phyloP scores from a whole-genome alignment of 1,284 basidiomycete species.

The Cryptococcus depauperatus region DNA sequence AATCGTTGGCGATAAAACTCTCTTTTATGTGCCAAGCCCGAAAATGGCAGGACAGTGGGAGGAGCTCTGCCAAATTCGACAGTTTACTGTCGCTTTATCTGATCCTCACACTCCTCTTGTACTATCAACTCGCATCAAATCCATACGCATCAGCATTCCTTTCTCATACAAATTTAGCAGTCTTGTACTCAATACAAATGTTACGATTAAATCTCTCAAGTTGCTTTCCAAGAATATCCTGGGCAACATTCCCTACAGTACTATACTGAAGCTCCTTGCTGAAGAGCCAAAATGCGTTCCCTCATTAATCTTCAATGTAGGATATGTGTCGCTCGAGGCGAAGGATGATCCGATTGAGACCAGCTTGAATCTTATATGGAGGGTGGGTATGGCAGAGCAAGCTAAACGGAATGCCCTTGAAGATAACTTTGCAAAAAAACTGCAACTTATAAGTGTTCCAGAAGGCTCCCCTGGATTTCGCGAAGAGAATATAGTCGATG shows the following conservation, averaged over 20 bases:
- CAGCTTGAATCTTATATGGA: conserved; percentile 68
- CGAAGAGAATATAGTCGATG: neutral
- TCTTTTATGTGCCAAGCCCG: conserved; percentile 48
- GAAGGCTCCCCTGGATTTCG: conserved; percentile 13
- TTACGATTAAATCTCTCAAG: conserved; percentile 60
- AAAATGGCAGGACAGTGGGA: conserved; percentile 57
- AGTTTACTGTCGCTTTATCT: conserved; percentile 51
- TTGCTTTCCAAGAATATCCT: conserved; percentile 50
- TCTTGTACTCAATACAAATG: conserved; percentile 58
- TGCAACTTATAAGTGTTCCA: conserved; percentile 51
- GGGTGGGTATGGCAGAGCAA: conserved; percentile 67
- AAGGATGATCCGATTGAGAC: conserved; percentile 83
- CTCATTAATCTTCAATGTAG: conserved; percentile 55
- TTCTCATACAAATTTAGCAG: conserved; percentile 67
- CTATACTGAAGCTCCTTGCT: conserved; percentile 51
- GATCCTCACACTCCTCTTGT: conserved; percentile 10
- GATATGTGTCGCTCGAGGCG: conserved; percentile 64
- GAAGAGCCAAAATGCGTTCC: conserved; percentile 69
- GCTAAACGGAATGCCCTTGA: conserved; percentile 67
- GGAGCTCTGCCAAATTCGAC: conserved; percentile 61
- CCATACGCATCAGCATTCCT: conserved; percentile 67
- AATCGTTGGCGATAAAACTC: conserved; percentile 38
- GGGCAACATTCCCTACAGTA: conserved; percentile 17
- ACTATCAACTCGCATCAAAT: conserved; percentile 50
- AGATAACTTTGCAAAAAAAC: conserved; percentile 70